Percentiles rank a stretch among this genome's conserved stretches.
Evolutionary conservation across 2,329 filamentous ascomycete species (phyloP).

Genomic region (Hymenoscyphus scutula): DNA sequence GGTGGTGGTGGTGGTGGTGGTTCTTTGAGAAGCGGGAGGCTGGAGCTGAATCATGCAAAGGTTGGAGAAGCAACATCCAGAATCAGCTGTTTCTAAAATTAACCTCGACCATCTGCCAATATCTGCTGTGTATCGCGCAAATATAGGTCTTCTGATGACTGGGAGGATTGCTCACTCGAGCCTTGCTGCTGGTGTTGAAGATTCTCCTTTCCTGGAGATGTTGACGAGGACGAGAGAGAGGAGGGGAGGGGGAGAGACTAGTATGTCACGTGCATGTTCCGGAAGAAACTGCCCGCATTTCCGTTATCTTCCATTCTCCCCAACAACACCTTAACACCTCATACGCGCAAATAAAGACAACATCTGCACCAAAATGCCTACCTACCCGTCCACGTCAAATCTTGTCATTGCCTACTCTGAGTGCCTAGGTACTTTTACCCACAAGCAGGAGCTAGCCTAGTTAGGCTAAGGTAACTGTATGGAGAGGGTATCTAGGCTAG

Average conservation of each 20-base stretch:
- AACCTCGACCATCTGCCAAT: not conserved
- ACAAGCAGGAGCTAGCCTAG: not conserved
- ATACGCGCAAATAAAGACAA: not conserved
- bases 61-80: not conserved
- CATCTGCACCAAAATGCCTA: not conserved
- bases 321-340: not conserved
- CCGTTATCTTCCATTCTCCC: not conserved
- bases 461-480: not conserved
- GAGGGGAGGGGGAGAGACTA: too few relatives aligned
- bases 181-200: too few relatives aligned
- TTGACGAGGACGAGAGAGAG: too few relatives aligned
- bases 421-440: not conserved
- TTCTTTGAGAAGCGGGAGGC: not conserved
- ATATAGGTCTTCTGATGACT: too few relatives aligned
- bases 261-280: not conserved
- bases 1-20: too few relatives aligned
- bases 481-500: not conserved
- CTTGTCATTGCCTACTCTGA: not conserved
- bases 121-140: not conserved
- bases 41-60: conserved; percentile 1
- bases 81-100: not conserved
- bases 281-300: not conserved
- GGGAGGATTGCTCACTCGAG: too few relatives aligned
- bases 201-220: too few relatives aligned
- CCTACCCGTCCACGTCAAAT: not conserved